A percentile compares a stretch with the other conserved stretches of the same genome.
phyloP scores from a whole-genome alignment of 2,329 filamentous ascomycete species.

The Aspergillus unguis region DNA sequence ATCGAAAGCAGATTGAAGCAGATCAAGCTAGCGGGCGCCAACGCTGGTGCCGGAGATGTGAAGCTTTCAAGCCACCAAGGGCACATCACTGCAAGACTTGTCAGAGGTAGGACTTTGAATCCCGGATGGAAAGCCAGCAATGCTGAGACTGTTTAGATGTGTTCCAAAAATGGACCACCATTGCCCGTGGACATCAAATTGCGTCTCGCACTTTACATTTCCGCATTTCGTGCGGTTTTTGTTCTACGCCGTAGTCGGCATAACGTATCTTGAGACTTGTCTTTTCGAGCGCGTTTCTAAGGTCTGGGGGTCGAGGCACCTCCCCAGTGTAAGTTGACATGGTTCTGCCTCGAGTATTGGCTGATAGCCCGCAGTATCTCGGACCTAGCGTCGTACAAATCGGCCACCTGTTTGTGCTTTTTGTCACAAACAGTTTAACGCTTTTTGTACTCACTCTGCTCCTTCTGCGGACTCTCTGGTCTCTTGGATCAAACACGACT shows the following conservation, averaged over 20 bases:
- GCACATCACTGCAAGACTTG: conserved; percentile 65
- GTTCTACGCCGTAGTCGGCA: conserved; percentile 56
- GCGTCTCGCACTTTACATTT: conserved; percentile 63
- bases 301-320: conserved; percentile 54
- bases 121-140: neutral
- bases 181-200: conserved; percentile 65
- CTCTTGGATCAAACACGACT: conserved; percentile 56
- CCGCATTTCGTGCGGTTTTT: conserved; percentile 65
- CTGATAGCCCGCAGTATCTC: conserved; percentile 47
- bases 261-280: conserved; percentile 55
- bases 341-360: neutral
- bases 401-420: conserved; percentile 53
- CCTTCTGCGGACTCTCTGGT: conserved; percentile 54
- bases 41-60: conserved; percentile 61
- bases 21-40: conserved; percentile 29
- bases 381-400: conserved; percentile 55
- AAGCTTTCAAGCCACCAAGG: conserved; percentile 59
- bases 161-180: conserved; percentile 66
- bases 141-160: conserved; percentile 44
- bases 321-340: conserved; percentile 52
- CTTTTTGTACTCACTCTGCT: conserved; percentile 56
- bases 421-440: conserved; percentile 55
- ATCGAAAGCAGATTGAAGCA: conserved; percentile 18
- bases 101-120: conserved; percentile 44
- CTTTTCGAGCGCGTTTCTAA: conserved; percentile 51